phyloP scores from a whole-genome alignment of 139 green algal genomes.

The Trebouxia sp. region DNA sequence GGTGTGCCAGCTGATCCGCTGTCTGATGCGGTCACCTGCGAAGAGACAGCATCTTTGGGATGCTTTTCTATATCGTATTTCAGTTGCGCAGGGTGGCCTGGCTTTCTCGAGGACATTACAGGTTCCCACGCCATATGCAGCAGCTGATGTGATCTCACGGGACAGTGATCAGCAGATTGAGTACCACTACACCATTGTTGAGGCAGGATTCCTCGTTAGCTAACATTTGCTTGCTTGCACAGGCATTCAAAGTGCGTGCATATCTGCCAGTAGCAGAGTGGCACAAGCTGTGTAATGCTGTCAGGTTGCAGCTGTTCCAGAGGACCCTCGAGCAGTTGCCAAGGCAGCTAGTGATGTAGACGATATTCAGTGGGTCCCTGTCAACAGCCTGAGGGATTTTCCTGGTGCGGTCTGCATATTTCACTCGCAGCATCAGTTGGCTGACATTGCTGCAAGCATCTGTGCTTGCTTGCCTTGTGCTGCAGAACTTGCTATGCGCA shows the following conservation, averaged over 20 bases:
- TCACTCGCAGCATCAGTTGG: too few relatives aligned
- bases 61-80: too few relatives aligned
- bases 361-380: slow-evolving; percentile 39
- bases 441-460: not conserved
- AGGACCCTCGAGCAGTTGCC: slow-evolving; percentile 6
- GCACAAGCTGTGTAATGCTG: not conserved
- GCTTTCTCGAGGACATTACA: slow-evolving; percentile 37
- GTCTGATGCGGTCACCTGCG: too few relatives aligned
- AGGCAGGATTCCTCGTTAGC: not conserved
- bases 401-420: not conserved
- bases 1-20: too few relatives aligned
- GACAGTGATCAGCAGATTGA: slow-evolving; percentile 18
- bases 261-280: not conserved
- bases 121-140: slow-evolving; percentile 55
- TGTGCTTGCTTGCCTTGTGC: too few relatives aligned
- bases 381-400: slow-evolving; percentile 24
- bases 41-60: too few relatives aligned
- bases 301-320: slow-evolving; percentile 24
- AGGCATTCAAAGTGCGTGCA: not conserved
- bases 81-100: slow-evolving; percentile 19
- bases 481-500: too few relatives aligned
- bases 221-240: not conserved
- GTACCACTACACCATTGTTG: slow-evolving; percentile 26
- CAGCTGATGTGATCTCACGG: slow-evolving; percentile 48
- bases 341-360: slow-evolving; percentile 35